phyloP scores from a whole-genome alignment of 1,139 yeast genomes.

The Blastobotrys serpentis region DNA sequence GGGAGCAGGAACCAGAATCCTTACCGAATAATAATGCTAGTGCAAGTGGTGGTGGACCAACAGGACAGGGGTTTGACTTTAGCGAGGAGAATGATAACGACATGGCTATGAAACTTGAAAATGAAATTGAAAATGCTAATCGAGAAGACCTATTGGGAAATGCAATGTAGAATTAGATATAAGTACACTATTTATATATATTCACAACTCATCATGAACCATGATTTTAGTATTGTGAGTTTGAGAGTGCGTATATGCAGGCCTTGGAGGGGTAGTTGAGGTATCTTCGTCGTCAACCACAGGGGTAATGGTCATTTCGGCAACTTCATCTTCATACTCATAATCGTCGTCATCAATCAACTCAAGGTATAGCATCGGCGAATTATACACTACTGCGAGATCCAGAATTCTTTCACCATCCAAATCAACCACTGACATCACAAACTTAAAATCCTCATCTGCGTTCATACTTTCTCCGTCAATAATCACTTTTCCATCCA shows the following conservation, averaged over 20 bases:
- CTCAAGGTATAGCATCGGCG: not conserved
- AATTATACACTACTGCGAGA: not conserved
- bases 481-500: not conserved
- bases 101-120: constrained; percentile 11
- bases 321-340: not conserved
- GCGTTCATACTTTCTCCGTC: not conserved
- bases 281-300: not conserved
- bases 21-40: not conserved
- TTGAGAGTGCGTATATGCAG: not conserved
- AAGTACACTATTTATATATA: constrained; percentile 3
- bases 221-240: not conserved
- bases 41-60: not conserved
- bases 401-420: not conserved
- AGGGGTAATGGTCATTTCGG: constrained; percentile 1
- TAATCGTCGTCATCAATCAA: not conserved
- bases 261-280: not conserved
- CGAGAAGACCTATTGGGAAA: constrained; percentile 8
- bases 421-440: not conserved
- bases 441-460: constrained; percentile 1
- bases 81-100: constrained; percentile 13
- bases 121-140: constrained; percentile 13
- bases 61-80: not conserved
- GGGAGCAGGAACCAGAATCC: constrained; percentile 9
- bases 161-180: constrained; percentile 5
- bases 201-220: constrained; percentile 9